phyloP scores from a whole-genome alignment of 805 yeast genomes.

The Saturnispora ahearnii region DNA sequence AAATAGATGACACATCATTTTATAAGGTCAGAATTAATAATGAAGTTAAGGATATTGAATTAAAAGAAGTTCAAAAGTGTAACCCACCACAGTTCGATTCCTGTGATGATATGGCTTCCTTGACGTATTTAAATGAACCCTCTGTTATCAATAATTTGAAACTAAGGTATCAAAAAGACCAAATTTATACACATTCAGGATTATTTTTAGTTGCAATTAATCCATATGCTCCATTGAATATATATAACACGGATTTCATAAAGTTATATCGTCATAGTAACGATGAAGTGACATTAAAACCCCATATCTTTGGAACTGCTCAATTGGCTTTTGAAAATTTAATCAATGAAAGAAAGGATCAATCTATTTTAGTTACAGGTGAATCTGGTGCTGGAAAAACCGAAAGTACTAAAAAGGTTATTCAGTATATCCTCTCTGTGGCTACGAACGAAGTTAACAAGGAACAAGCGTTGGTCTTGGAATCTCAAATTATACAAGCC shows the following conservation, averaged over 20 bases:
- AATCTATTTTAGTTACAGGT: slow-evolving; percentile 93
- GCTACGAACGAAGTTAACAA: slow-evolving; percentile 30
- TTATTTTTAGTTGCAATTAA: slow-evolving; percentile 90
- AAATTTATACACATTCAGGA: slow-evolving; percentile 91
- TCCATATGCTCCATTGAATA: slow-evolving; percentile 71
- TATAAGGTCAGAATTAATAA: slow-evolving; percentile 21
- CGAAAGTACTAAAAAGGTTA: slow-evolving; percentile 90
- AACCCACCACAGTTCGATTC: slow-evolving; percentile 88
- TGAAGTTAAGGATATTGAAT: slow-evolving; percentile 14
- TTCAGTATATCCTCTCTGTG: slow-evolving; percentile 81
- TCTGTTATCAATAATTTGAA: slow-evolving; percentile 83
- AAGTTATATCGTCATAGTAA: slow-evolving; percentile 32
- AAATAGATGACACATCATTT: slow-evolving; percentile 21
- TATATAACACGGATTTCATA: slow-evolving; percentile 55
- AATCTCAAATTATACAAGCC: slow-evolving; percentile 80
- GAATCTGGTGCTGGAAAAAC: slow-evolving; percentile 99
- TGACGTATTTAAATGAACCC: slow-evolving; percentile 90
- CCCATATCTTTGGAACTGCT: slow-evolving; percentile 88
- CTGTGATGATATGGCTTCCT: slow-evolving; percentile 91
- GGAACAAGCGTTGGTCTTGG: slow-evolving; percentile 42
- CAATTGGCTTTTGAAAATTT: slow-evolving; percentile 78
- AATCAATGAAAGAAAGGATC: slow-evolving; percentile 61
- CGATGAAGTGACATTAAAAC: slow-evolving; percentile 31
- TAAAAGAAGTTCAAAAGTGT: slow-evolving; percentile 47
- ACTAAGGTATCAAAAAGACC: slow-evolving; percentile 65